Evolutionary conservation across 192 early-diverging fungal genomes (phyloP).

Genomic region (Gonapodya prolifera): DNA sequence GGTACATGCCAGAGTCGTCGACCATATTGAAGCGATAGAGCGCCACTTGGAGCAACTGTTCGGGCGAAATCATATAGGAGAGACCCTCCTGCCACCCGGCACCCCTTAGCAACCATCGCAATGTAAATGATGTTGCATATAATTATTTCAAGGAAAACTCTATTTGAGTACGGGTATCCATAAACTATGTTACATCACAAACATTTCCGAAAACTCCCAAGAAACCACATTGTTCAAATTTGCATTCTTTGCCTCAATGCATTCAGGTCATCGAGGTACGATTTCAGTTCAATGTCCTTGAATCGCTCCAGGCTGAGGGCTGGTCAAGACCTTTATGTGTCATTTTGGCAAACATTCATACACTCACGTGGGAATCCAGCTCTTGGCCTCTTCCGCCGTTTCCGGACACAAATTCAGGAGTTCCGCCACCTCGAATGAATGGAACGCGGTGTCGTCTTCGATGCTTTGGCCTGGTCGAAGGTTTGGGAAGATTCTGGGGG

Average conservation of each 20-base stretch:
- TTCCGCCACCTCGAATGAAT: neutral
- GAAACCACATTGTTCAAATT: too few relatives aligned
- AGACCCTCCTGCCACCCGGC: neutral
- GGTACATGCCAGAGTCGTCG: neutral
- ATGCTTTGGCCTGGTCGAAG: neutral
- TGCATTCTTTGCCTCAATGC: neutral
- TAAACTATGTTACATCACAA: too few relatives aligned
- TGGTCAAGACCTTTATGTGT: neutral
- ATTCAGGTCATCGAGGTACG: neutral
- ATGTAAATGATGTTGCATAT: too few relatives aligned
- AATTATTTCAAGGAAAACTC: neutral
- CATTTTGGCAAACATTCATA: too few relatives aligned
- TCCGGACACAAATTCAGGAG: neutral
- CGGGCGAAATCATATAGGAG: neutral
- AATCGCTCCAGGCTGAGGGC: neutral
- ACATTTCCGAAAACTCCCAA: too few relatives aligned
- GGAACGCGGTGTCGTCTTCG: neutral
- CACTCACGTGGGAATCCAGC: neutral
- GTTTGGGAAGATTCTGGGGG: neutral
- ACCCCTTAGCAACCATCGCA: too few relatives aligned
- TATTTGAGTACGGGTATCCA: neutral
- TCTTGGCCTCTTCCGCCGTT: neutral
- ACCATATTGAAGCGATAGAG: neutral
- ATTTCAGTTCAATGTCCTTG: neutral
- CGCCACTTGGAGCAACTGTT: neutral